Conservation (phyloP, 164 flowering plant species). For the Vitis amurensis region DNA sequence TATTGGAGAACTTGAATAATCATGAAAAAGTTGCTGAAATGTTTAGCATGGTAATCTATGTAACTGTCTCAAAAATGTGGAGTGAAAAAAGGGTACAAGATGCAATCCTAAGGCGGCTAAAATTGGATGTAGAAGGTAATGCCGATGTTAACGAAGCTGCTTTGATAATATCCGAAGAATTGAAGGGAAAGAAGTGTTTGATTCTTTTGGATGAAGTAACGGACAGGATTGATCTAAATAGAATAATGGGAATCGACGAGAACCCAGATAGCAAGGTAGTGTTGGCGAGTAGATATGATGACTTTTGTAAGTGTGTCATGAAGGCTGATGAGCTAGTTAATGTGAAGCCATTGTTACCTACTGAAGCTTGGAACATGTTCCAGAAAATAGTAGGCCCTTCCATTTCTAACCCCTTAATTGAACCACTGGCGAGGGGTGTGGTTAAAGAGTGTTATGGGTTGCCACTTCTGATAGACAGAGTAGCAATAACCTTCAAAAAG, state of each 20-base stretch:
- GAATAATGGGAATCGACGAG: constrained; percentile 7
- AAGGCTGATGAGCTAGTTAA: constrained; percentile 1
- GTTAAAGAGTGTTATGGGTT: constrained; percentile 5
- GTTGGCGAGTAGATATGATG: not conserved
- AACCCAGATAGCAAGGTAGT: constrained; percentile 6
- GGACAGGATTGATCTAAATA: not conserved
- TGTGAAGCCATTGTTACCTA: not conserved
- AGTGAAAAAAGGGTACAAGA: constrained; percentile 6
- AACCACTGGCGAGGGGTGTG: constrained; percentile 2
- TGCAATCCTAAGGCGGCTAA: not conserved
- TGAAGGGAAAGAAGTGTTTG: constrained; percentile 8
- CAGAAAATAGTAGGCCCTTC: not conserved
- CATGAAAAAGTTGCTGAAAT: constrained; percentile 1
- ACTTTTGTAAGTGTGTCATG: not conserved
- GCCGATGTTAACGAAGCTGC: not conserved
- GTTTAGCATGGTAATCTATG: constrained; percentile 15
- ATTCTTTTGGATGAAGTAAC: constrained; percentile 18
- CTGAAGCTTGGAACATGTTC: constrained; percentile 11
- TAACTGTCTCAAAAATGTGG: not conserved
- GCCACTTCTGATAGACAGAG: constrained; percentile 7
- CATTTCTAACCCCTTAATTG: not conserved
- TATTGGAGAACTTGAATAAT: constrained; percentile 12
- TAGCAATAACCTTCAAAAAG: not conserved
- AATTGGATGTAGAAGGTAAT: not conserved
- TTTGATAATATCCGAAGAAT: not conserved